A percentile compares a stretch with the other conserved stretches of the same genome.
Conservation (phyloP, 2,329 filamentous ascomycete genomes). For the Fusarium brachygibbosum region DNA sequence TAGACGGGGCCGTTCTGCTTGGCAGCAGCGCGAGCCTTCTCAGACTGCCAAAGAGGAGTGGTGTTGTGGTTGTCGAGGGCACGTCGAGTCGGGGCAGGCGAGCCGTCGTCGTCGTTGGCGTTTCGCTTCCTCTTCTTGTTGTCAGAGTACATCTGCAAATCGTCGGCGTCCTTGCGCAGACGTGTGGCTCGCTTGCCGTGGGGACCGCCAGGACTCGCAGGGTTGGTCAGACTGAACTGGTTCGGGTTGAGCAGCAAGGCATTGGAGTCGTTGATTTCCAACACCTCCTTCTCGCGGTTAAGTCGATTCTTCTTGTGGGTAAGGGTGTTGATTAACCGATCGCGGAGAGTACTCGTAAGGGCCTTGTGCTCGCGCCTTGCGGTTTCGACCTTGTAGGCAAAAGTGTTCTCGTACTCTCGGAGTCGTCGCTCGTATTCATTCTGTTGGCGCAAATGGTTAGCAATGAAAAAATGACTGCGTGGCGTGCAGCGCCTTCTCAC, state of each 20-base stretch:
- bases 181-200: conserved; percentile 74
- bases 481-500: conserved; percentile 65
- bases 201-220: conserved; percentile 72
- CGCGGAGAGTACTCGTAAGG: conserved; percentile 71
- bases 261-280: conserved; percentile 76
- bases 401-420: conserved; percentile 70
- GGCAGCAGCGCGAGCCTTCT: conserved; percentile 66
- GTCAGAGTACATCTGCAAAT: conserved; percentile 67
- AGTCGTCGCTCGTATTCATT: conserved; percentile 74
- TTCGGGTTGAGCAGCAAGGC: conserved; percentile 76
- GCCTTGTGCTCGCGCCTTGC: conserved; percentile 72
- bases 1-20: conserved; percentile 72
- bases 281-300: conserved; percentile 74
- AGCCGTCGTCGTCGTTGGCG: conserved; percentile 71
- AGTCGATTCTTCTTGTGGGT: conserved; percentile 74
- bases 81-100: conserved; percentile 70
- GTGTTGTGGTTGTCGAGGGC: conserved; percentile 68
- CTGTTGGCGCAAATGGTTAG: conserved; percentile 55
- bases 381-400: conserved; percentile 72
- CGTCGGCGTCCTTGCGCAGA: conserved; percentile 71
- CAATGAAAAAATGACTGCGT: conserved; percentile 8
- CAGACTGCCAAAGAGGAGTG: conserved; percentile 73
- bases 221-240: conserved; percentile 76
- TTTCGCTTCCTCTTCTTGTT: conserved; percentile 74
- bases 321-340: conserved; percentile 76